phyloP scores from a whole-genome alignment of 257 asterid genomes.

The Lycium barbarum region DNA sequence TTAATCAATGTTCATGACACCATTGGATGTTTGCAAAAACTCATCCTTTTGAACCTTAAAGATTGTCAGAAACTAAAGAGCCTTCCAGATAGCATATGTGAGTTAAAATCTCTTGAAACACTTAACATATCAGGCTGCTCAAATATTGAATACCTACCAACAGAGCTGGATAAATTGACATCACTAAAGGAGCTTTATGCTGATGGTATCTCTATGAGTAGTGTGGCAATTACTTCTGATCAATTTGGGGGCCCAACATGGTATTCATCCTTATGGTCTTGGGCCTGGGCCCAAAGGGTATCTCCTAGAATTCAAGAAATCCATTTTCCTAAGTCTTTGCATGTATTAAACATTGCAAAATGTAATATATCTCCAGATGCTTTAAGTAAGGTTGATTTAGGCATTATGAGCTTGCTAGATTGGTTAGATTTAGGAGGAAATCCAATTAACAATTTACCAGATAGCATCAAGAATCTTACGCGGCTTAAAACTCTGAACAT shows the following conservation, averaged over 20 bases:
- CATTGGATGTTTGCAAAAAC: slow-evolving; percentile 17
- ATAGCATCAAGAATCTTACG: slow-evolving; percentile 31
- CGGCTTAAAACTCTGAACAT: slow-evolving; percentile 15
- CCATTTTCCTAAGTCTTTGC: slow-evolving; percentile 27
- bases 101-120: slow-evolving; percentile 27
- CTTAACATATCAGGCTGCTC: slow-evolving; percentile 33
- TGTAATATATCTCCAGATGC: slow-evolving; percentile 34
- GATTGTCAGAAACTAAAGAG: slow-evolving; percentile 20
- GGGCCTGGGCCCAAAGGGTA: background rate
- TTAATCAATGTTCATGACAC: slow-evolving; percentile 24
- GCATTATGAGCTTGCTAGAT: background rate
- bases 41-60: slow-evolving; percentile 28
- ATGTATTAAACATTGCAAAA: slow-evolving; percentile 27
- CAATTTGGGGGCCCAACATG: slow-evolving; percentile 9
- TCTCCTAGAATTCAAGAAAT: slow-evolving; percentile 6
- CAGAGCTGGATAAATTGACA: background rate
- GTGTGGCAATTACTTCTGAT: background rate
- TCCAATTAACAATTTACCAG: slow-evolving; percentile 26
- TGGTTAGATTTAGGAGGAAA: slow-evolving; percentile 30
- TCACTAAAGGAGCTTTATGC: slow-evolving; percentile 32
- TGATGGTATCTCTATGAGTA: slow-evolving; percentile 28
- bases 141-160: slow-evolving; percentile 21
- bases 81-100: slow-evolving; percentile 27
- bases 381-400: slow-evolving; percentile 23
- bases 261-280: slow-evolving; percentile 18